Conservation (phyloP, 257 asterid species). For the Solanum ahanhuiri region DNA sequence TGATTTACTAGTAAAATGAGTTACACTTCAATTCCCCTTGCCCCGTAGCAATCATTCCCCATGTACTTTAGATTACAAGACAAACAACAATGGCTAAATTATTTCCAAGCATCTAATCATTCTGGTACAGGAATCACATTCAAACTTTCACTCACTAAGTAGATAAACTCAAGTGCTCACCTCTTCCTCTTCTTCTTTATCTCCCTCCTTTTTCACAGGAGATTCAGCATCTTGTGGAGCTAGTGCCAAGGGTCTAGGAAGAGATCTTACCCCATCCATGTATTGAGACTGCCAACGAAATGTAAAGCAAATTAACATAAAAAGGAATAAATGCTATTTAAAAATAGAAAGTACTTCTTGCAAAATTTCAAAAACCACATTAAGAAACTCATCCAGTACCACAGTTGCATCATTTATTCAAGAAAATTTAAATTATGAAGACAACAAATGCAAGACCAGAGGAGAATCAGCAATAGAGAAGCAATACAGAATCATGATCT, state of each 20-base stretch:
- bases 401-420: neutral
- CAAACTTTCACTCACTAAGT: neutral
- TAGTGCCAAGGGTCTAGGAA: constrained; percentile 79
- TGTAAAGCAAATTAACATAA: neutral
- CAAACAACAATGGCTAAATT: constrained; percentile 1
- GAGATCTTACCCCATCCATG: constrained; percentile 51
- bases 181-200: constrained; percentile 59
- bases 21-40: neutral
- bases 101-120: neutral
- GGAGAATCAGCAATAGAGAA: neutral
- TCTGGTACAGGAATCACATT: neutral
- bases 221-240: constrained; percentile 40
- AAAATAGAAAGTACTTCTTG: neutral
- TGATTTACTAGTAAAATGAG: neutral
- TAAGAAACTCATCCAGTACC: neutral
- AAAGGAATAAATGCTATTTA: constrained; percentile 8
- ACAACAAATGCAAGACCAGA: neutral
- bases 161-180: constrained; percentile 31
- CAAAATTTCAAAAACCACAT: neutral
- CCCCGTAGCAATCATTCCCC: neutral
- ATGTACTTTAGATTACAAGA: neutral
- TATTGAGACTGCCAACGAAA: constrained; percentile 39
- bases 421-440: neutral
- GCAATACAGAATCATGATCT: neutral
- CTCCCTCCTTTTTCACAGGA: constrained; percentile 29